phyloP scores from a whole-genome alignment of 176 grass and related monocot species.

The Thinopyrum elongatum region DNA sequence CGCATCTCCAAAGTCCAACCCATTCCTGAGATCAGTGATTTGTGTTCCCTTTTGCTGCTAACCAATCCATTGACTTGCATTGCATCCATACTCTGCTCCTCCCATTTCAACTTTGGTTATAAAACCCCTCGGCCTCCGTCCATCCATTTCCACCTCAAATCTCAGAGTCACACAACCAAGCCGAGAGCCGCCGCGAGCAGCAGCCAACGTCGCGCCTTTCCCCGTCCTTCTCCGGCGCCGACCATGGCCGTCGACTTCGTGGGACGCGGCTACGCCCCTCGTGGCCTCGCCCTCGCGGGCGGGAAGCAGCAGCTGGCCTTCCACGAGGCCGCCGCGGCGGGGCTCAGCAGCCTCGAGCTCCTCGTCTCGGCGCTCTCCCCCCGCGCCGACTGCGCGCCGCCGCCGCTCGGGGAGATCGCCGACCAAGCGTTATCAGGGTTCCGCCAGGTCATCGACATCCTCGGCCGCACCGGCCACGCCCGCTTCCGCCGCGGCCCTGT shows the following conservation, averaged over 20 bases:
- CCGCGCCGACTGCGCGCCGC: background rate
- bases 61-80: slow-evolving; percentile 33
- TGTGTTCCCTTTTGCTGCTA: background rate
- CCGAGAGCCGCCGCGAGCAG: no score
- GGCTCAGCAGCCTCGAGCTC: slow-evolving; percentile 72
- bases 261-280: slow-evolving; percentile 1
- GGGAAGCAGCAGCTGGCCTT: slow-evolving; percentile 23
- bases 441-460: slow-evolving; percentile 67
- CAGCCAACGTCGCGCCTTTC: background rate
- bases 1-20: slow-evolving; percentile 20
- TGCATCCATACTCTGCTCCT: background rate
- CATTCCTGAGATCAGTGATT: background rate
- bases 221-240: background rate
- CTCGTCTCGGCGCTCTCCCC: slow-evolving; percentile 54
- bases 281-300: background rate
- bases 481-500: slow-evolving; percentile 74
- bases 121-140: slow-evolving; percentile 14
- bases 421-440: slow-evolving; percentile 65
- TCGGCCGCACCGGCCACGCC: slow-evolving; percentile 83
- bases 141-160: slow-evolving; percentile 7
- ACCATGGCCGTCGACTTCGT: slow-evolving; percentile 60
- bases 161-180: background rate
- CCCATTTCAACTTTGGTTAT: slow-evolving; percentile 36
- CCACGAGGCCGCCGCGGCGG: slow-evolving; percentile 65
- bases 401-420: slow-evolving; percentile 51